These are phyloP conservation scores for Monascus ruber DNA, from an alignment of 2,329 filamentous ascomycete genomes.

Conservation along the genomic window DNA sequence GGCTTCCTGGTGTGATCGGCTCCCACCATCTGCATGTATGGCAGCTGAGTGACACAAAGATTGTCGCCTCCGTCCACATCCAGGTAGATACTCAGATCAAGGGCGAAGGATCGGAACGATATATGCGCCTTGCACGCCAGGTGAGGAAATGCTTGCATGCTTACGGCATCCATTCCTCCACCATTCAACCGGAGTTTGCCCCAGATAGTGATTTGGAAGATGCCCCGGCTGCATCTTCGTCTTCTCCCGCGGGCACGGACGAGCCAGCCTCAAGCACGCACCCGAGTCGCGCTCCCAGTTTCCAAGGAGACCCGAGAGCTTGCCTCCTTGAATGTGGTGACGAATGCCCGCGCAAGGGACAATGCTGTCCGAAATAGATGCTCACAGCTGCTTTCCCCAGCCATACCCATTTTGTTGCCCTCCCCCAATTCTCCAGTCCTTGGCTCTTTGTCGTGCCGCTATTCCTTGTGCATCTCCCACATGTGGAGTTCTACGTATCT, in stretches of 20 bases:
- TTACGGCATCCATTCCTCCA: conserved; percentile 93
- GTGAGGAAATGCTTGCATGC: conserved; percentile 83
- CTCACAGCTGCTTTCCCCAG: neutral
- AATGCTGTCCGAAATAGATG: conserved; percentile 28
- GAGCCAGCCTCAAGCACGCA: conserved; percentile 9
- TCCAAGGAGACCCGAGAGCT: conserved; percentile 26
- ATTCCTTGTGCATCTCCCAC: too few relatives aligned
- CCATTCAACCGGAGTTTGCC: conserved; percentile 82
- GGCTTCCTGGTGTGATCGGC: conserved; percentile 71
- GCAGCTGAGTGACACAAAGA: conserved; percentile 91
- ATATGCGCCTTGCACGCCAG: conserved; percentile 79
- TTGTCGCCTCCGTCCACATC: conserved; percentile 86
- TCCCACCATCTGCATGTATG: conserved; percentile 97
- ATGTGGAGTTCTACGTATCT: too few relatives aligned
- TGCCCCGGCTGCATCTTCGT: conserved; percentile 10
- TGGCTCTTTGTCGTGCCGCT: too few relatives aligned
- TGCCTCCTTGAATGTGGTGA: conserved; percentile 40
- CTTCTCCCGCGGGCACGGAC: conserved; percentile 8
- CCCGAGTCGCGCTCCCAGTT: conserved; percentile 25
- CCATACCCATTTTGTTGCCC: neutral
- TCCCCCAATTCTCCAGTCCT: neutral
- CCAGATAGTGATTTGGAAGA: conserved; percentile 27
- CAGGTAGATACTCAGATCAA: conserved; percentile 85
- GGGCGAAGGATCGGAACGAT: conserved; percentile 62
- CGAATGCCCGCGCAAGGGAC: conserved; percentile 28